A percentile compares a stretch with the other conserved stretches of the same genome.
Conservation (phyloP, 1,284 basidiomycete genomes). For the Sporisorium sorghi region DNA sequence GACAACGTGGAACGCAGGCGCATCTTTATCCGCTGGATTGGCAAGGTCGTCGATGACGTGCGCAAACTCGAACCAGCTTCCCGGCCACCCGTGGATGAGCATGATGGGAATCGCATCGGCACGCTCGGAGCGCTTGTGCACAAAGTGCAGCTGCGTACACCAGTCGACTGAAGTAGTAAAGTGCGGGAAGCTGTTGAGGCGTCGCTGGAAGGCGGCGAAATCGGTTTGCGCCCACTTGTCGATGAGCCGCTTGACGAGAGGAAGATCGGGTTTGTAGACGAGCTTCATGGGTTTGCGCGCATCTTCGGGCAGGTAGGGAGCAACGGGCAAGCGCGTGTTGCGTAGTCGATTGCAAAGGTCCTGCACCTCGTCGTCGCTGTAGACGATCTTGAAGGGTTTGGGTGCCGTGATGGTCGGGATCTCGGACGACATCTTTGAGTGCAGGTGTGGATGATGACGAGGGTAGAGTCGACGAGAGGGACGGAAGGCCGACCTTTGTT, state of each 20-base stretch:
- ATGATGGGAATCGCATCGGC: constrained; percentile 61
- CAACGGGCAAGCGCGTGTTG: constrained; percentile 47
- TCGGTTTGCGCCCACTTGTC: constrained; percentile 40
- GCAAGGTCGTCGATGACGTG: constrained; percentile 48
- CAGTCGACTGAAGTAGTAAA: constrained; percentile 60
- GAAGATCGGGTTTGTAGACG: constrained; percentile 40
- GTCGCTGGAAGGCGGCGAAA: constrained; percentile 33
- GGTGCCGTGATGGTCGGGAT: constrained; percentile 47
- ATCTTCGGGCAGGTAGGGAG: constrained; percentile 44
- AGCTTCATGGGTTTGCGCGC: constrained; percentile 22
- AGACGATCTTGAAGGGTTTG: constrained; percentile 49
- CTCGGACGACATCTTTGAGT: constrained; percentile 16
- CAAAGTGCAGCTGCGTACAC: constrained; percentile 59
- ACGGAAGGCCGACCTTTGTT: too few relatives aligned
- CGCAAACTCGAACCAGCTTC: constrained; percentile 53
- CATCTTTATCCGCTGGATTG: constrained; percentile 34
- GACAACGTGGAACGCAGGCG: constrained; percentile 63
- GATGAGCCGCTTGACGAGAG: constrained; percentile 30
- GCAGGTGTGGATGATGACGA: background rate
- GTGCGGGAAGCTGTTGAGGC: constrained; percentile 48
- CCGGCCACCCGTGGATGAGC: constrained; percentile 65
- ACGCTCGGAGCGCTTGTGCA: constrained; percentile 42
- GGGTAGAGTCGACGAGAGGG: too few relatives aligned
- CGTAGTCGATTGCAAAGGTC: constrained; percentile 42
- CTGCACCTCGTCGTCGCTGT: constrained; percentile 41